These are phyloP conservation scores for Vaccinium corymbosum DNA, from an alignment of 148 eudicot genomes.

Conservation along the genomic window DNA sequence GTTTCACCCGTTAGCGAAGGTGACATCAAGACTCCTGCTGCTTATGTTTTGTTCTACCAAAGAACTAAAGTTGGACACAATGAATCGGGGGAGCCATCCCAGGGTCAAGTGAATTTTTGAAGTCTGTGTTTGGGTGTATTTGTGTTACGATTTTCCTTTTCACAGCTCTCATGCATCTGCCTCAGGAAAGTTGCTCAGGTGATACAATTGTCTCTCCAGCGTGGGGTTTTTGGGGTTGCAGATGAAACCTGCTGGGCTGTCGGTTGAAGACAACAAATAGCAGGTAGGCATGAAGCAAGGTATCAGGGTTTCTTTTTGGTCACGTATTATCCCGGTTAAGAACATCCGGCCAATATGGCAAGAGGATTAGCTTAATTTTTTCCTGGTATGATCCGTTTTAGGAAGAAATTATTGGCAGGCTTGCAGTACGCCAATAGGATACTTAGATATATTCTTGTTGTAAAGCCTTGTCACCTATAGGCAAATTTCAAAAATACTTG, in stretches of 20 bases:
- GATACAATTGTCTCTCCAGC: neutral
- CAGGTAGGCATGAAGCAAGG: neutral
- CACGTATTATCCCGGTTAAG: neutral
- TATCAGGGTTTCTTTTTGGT: neutral
- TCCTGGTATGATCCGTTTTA: neutral
- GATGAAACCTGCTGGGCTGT: neutral
- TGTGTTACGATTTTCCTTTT: neutral
- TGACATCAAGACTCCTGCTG: constrained; percentile 86
- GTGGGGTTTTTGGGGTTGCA: neutral
- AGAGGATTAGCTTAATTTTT: neutral
- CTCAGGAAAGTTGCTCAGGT: constrained; percentile 6
- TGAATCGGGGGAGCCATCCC: constrained; percentile 35
- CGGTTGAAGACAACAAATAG: neutral
- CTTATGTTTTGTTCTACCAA: constrained; percentile 88
- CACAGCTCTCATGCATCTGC: neutral
- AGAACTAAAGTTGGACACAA: constrained; percentile 42
- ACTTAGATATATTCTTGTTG: neutral
- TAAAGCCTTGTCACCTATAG: neutral
- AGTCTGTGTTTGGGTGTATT: constrained; percentile 4
- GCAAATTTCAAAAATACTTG: neutral
- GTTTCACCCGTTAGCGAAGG: constrained; percentile 74
- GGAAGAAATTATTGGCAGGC: constrained; percentile 15
- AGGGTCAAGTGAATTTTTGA: constrained; percentile 24
- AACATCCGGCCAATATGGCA: neutral
- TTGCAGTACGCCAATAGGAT: neutral